A percentile compares a stretch with the other conserved stretches of the same genome.
phyloP scores from a whole-genome alignment of 805 yeast species.

The Maudiozyma pseudohumilis region DNA sequence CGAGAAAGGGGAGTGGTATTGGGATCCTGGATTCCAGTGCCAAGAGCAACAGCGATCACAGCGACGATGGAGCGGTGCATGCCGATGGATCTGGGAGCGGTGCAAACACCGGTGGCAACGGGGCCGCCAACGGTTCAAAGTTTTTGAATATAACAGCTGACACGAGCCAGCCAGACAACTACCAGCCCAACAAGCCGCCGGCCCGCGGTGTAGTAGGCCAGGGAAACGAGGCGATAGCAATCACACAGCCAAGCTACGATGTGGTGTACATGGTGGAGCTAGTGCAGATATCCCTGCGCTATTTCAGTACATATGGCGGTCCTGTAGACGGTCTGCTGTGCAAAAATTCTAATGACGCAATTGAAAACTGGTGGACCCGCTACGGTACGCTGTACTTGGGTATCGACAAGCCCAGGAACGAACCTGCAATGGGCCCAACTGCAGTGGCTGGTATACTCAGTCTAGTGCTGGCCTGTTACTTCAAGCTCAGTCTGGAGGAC shows the following conservation, averaged over 20 bases:
- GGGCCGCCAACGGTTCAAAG: not conserved
- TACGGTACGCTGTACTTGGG: conserved; percentile 42
- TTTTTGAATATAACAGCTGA: not conserved
- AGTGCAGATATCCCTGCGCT: conserved; percentile 66
- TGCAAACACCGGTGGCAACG: not conserved
- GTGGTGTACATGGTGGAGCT: conserved; percentile 64
- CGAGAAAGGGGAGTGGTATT: not conserved
- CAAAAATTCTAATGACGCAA: conserved; percentile 63
- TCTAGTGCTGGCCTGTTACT: conserved; percentile 55
- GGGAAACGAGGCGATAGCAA: not conserved
- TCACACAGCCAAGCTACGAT: conserved; percentile 30
- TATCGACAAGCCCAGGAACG: conserved; percentile 30
- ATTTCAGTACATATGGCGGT: conserved; percentile 64
- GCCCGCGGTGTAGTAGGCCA: not conserved
- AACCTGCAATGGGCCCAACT: conserved; percentile 49
- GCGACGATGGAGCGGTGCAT: not conserved
- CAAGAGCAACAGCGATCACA: not conserved
- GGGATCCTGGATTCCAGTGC: too few species aligned
- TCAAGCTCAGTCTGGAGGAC: conserved; percentile 51
- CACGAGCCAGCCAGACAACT: not conserved
- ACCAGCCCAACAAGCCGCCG: not conserved
- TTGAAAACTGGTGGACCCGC: conserved; percentile 72
- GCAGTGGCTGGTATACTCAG: conserved; percentile 77
- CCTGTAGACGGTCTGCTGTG: conserved; percentile 73
- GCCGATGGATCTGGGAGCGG: not conserved